Base-by-base conservation (phyloP, 306 rosid species). In the Lithocarpus polystachyus region DNA sequence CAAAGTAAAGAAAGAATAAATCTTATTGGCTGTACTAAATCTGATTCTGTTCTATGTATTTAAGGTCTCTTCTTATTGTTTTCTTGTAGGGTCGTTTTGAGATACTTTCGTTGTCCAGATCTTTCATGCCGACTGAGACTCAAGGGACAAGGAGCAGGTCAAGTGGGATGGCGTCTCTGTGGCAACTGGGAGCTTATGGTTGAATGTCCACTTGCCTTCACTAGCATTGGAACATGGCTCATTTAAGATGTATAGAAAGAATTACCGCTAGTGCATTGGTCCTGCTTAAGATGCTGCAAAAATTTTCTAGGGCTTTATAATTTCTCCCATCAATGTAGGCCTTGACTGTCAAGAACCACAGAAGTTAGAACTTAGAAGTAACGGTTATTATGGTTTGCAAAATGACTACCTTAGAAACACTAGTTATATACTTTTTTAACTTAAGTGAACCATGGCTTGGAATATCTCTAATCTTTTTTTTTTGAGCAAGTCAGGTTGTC, bases 71-170 rank as follows among this genome's bases (percentile, higher is more conserved):
- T 51, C n/a, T 45, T 51, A 56, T 2, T 23, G 24, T 45, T 75
- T 75, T 62, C 28, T 82, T 88, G 22, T 76, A 94, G 98, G 97
- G 98, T 31, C 94, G 91, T 20, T 94, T 92, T 69, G 93, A 92
- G 78, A 90, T 94, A 86, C 89, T 92, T 59, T 84, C 88, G 7
- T 72, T 94, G 71, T 86, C 94, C 48, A 96, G 97, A 72, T 89
- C 96, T 18, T 89, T 94, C 83, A 86, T 87, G 89, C 95, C 95
- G 28, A 79, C 89, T 37, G 96, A 94, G 19, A 87, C 70, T 72
- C 94, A 89, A 86, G 98, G 97, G 82, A 37, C 93, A 43, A 85
- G 90, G 80, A 85, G 91, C 86, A 85, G 97, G 86, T 72, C 93
- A 0, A 96, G 97, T 7, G 93, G 94, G 22, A 86, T 94, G 93